Conservation (phyloP, 768 basidiomycete species). For the Hypholoma fasciculare region DNA sequence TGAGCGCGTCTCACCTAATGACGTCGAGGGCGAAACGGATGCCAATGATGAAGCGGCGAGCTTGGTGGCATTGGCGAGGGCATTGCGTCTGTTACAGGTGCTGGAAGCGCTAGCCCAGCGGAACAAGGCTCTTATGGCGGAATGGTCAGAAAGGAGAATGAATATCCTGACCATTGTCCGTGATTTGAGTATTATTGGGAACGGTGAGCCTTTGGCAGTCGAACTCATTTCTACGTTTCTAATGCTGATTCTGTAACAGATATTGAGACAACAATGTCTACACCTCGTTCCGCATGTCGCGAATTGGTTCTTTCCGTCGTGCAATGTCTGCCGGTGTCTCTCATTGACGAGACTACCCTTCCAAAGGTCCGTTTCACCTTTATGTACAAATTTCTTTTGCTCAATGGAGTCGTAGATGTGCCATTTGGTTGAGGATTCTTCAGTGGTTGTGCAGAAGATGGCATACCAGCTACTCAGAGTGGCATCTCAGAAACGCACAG, state of each 20-base stretch:
- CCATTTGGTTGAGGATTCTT: conserved; percentile 71
- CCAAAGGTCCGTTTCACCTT: conserved; percentile 45
- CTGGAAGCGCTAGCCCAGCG: conserved; percentile 70
- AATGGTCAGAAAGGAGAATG: conserved; percentile 63
- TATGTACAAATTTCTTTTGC: neutral
- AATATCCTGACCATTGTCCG: conserved; percentile 57
- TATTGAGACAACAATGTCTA: conserved; percentile 6
- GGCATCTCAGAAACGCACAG: conserved; percentile 75
- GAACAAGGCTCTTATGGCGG: conserved; percentile 71
- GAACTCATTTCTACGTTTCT: neutral
- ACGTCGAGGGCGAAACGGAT: conserved; percentile 8
- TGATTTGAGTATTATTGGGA: conserved; percentile 52
- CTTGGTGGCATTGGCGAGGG: conserved; percentile 65
- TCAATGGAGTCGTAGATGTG: conserved; percentile 56
- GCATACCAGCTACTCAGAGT: conserved; percentile 71
- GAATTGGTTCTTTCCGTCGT: conserved; percentile 71
- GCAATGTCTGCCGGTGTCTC: conserved; percentile 59
- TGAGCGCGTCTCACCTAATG: conserved; percentile 41
- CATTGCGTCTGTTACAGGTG: conserved; percentile 63
- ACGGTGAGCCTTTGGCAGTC: conserved; percentile 40
- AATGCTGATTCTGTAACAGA: neutral
- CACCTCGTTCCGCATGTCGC: conserved; percentile 66
- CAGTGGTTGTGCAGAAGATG: conserved; percentile 68
- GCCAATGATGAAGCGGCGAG: conserved; percentile 50
- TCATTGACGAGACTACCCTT: conserved; percentile 65